Evolutionary conservation across 176 grass and related monocot species (phyloP).

Genomic region (Aechmea fasciata): DNA sequence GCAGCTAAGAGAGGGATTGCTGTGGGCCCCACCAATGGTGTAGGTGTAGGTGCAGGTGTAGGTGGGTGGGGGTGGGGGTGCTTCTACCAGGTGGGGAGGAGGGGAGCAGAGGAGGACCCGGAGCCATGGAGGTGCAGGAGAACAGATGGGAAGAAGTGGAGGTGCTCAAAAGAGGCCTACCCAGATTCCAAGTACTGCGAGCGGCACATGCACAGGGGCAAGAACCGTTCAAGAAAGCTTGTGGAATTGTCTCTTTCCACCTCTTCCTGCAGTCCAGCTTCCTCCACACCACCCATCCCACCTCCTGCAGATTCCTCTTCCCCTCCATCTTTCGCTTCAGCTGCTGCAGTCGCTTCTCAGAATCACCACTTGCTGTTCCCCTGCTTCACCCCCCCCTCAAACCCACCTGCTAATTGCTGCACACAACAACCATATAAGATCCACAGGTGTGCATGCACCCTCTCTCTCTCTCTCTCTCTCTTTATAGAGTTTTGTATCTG

Average conservation of each 20-base stretch:
- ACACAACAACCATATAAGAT: background rate
- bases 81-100: constrained; percentile 46
- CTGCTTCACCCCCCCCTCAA: background rate
- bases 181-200: constrained; percentile 98
- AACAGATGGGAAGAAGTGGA: constrained; percentile 97
- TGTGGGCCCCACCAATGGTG: background rate
- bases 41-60: background rate
- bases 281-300: constrained; percentile 1
- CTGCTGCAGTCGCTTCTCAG: constrained; percentile 1
- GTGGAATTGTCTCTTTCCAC: constrained; percentile 95
- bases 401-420: background rate
- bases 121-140: constrained; percentile 89
- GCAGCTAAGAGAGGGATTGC: too few species aligned
- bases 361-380: background rate
- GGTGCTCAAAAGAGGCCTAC: constrained; percentile 89
- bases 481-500: background rate
- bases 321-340: constrained; percentile 3
- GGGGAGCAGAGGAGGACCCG: constrained; percentile 70
- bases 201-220: constrained; percentile 97
- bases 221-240: constrained; percentile 99
- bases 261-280: constrained; percentile 18
- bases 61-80: constrained; percentile 42
- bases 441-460: background rate
- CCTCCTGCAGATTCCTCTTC: constrained; percentile 7
- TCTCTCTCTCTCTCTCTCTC: background rate